These are phyloP conservation scores for Sporothrix dimorphospora DNA, from an alignment of 2,329 filamentous ascomycete genomes.

Conservation along the genomic window DNA sequence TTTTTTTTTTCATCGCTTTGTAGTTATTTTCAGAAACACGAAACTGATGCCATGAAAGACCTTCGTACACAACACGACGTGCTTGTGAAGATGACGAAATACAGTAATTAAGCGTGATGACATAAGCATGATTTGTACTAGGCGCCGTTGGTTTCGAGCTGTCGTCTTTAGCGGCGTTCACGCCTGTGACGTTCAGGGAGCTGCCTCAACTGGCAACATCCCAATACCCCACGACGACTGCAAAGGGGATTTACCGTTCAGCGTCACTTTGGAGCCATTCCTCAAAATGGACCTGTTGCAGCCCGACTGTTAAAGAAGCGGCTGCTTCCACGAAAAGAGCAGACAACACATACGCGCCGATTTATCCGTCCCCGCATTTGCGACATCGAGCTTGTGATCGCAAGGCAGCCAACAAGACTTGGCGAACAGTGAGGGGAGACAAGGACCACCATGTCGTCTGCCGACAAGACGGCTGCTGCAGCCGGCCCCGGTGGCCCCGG, in stretches of 20 bases:
- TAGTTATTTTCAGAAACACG: background rate
- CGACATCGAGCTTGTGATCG: background rate
- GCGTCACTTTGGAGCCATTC: background rate
- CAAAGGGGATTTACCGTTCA: background rate
- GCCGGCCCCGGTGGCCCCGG: conserved; percentile 42
- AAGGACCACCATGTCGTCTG: background rate
- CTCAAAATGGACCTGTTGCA: background rate
- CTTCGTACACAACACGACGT: background rate
- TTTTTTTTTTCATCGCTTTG: background rate
- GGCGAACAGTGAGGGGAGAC: background rate
- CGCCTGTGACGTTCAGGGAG: conserved; percentile 10
- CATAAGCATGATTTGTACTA: background rate
- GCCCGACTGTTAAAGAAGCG: background rate
- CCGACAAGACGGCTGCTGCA: conserved; percentile 9
- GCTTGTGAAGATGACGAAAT: conserved; percentile 1
- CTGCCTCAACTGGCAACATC: background rate
- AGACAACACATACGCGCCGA: background rate
- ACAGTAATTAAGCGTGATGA: background rate
- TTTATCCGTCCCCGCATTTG: background rate
- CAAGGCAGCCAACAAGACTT: background rate
- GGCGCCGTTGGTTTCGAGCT: background rate
- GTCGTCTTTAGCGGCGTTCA: background rate
- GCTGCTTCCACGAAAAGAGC: background rate
- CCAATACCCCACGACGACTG: background rate
- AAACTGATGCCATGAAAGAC: background rate